Percentiles rank a stretch among this genome's conserved stretches.
phyloP scores from a whole-genome alignment of 2,329 filamentous ascomycete species.

The Hypoxylon sp. region DNA sequence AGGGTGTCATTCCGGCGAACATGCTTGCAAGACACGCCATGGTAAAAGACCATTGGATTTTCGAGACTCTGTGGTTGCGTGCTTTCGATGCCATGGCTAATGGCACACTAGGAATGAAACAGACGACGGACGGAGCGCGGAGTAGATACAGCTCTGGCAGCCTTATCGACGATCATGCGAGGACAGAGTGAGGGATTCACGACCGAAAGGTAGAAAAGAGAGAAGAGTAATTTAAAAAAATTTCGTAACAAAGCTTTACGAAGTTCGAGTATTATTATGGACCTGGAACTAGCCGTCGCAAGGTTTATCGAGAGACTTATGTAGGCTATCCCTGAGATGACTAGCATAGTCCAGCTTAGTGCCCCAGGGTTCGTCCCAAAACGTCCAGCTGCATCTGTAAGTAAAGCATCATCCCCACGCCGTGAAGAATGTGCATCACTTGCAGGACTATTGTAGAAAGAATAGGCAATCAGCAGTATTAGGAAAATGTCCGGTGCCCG shows the following conservation, averaged over 20 bases:
- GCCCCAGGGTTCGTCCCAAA: constrained; percentile 43
- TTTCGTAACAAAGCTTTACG: constrained; percentile 16
- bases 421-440: constrained; percentile 24
- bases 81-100: constrained; percentile 31
- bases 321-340: constrained; percentile 42
- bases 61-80: constrained; percentile 35
- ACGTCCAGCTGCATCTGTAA: constrained; percentile 43
- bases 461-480: constrained; percentile 19
- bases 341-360: constrained; percentile 44
- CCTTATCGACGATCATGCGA: constrained; percentile 38
- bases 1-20: constrained; percentile 42
- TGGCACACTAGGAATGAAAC: constrained; percentile 41
- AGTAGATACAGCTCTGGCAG: constrained; percentile 38
- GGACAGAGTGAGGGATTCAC: constrained; percentile 27
- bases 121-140: constrained; percentile 36
- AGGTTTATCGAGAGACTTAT: constrained; percentile 36
- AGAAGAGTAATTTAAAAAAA: constrained; percentile 20
- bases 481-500: constrained; percentile 15
- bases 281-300: constrained; percentile 39
- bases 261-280: constrained; percentile 19
- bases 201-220: constrained; percentile 17
- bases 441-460: constrained; percentile 16
- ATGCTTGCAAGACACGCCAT: constrained; percentile 41
- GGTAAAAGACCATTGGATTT: constrained; percentile 39
- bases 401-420: constrained; percentile 44